Percentiles rank a stretch among this genome's conserved stretches.
Conservation (phyloP, 345 rosid genomes). For the Linum trigynum region DNA sequence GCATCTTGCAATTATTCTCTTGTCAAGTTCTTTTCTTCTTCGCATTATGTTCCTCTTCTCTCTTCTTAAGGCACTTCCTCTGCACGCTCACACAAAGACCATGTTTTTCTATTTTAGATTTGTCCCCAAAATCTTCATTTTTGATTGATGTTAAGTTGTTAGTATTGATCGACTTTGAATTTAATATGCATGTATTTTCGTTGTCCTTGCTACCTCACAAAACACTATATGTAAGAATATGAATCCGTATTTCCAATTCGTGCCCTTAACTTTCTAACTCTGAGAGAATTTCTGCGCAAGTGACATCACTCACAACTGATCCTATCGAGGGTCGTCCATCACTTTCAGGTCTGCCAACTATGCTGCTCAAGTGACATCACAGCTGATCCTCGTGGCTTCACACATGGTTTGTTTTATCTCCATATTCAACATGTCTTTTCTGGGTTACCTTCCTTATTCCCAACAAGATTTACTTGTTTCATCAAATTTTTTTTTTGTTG, state of each 20-base stretch:
- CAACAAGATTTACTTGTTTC: neutral
- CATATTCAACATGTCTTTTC: conserved; percentile 12
- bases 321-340: conserved; percentile 1
- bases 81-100: neutral
- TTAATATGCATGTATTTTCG: neutral
- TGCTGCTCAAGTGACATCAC: conserved; percentile 72
- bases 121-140: neutral
- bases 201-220: neutral
- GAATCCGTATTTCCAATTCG: neutral
- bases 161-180: neutral
- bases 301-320: neutral
- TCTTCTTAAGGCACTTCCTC: neutral
- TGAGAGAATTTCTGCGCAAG: neutral
- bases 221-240: neutral
- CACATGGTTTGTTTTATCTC: conserved; percentile 58
- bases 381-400: conserved; percentile 72
- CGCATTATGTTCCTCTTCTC: neutral
- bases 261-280: neutral
- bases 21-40: conserved; percentile 1
- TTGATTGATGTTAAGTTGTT: neutral
- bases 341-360: conserved; percentile 64
- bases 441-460: neutral
- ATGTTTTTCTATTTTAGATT: neutral
- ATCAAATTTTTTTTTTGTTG: neutral
- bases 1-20: conserved; percentile 15